Percentiles rank a stretch among this genome's conserved stretches.
phyloP scores from a whole-genome alignment of 768 basidiomycete genomes.

The Rhodosporidiobolus odoratus region DNA sequence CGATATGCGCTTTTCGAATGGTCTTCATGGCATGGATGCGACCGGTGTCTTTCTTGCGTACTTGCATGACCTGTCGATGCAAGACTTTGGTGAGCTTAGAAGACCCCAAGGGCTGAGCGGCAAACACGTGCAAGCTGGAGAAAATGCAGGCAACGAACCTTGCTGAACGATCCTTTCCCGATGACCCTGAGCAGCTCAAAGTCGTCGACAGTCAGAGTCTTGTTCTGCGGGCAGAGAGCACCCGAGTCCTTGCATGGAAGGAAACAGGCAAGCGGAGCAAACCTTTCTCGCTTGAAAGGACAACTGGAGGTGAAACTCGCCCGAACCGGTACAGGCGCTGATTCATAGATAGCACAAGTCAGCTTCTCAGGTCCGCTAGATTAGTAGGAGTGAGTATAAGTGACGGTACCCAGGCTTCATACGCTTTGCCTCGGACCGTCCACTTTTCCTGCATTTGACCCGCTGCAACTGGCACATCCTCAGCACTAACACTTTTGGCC shows the following conservation, averaged over 20 bases:
- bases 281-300: conserved; percentile 69
- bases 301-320: conserved; percentile 84
- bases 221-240: too few species aligned
- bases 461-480: neutral
- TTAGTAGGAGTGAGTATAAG: conserved; percentile 34
- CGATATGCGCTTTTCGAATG: conserved; percentile 92
- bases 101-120: neutral
- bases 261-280: neutral
- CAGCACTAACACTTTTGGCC: neutral
- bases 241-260: too few species aligned
- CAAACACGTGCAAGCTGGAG: neutral
- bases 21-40: conserved; percentile 97
- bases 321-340: conserved; percentile 61
- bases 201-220: conserved; percentile 73
- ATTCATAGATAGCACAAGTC: conserved; percentile 66
- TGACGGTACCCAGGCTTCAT: conserved; percentile 74
- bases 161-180: conserved; percentile 94
- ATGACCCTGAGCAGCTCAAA: conserved; percentile 96
- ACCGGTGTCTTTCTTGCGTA: conserved; percentile 88
- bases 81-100: too few species aligned
- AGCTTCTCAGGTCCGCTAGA: conserved; percentile 52
- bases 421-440: conserved; percentile 44
- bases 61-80: conserved; percentile 89
- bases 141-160: conserved; percentile 61
- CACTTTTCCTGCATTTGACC: neutral